phyloP scores from a whole-genome alignment of 441 rosid genomes.

The Adansonia grandidieri region DNA sequence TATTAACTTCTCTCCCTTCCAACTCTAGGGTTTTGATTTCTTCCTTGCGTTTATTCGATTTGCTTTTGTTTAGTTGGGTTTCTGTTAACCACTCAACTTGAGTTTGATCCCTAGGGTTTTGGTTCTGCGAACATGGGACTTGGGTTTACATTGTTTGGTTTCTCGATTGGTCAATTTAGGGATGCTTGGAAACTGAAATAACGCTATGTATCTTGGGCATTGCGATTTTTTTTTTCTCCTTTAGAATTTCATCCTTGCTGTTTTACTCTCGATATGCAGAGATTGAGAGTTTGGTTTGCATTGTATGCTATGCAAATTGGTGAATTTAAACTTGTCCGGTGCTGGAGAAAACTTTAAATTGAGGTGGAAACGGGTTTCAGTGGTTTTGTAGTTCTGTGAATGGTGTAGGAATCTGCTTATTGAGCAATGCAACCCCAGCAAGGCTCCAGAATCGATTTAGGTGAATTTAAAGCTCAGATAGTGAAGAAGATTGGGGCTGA shows the following conservation, averaged over 20 bases:
- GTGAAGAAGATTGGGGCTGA: constrained; percentile 79
- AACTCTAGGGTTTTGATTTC: constrained; percentile 58
- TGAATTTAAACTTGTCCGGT: constrained; percentile 41
- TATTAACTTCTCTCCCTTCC: constrained; percentile 23
- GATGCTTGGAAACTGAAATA: constrained; percentile 54
- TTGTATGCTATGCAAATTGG: constrained; percentile 42
- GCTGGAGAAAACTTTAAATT: constrained; percentile 35
- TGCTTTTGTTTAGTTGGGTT: constrained; percentile 40
- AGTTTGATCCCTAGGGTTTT: constrained; percentile 74
- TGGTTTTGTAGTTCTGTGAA: constrained; percentile 38
- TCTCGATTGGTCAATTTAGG: constrained; percentile 46
- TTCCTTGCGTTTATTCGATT: constrained; percentile 32
- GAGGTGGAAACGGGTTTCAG: constrained; percentile 26
- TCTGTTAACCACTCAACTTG: constrained; percentile 35
- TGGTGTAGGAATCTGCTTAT: constrained; percentile 52
- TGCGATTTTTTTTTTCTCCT: too few relatives aligned
- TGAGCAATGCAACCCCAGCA: constrained; percentile 80
- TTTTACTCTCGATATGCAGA: constrained; percentile 33
- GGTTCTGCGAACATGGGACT: constrained; percentile 54
- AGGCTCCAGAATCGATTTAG: constrained; percentile 75
- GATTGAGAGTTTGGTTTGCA: constrained; percentile 45
- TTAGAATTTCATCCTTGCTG: constrained; percentile 28
- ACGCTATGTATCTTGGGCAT: too few relatives aligned
- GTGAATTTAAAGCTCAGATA: constrained; percentile 68
- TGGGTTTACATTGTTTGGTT: constrained; percentile 60